Evolutionary conservation across 345 rosid genomes (phyloP), one percentile per base, ranked within the genome.

Genomic region (Sapria himalayana): DNA sequence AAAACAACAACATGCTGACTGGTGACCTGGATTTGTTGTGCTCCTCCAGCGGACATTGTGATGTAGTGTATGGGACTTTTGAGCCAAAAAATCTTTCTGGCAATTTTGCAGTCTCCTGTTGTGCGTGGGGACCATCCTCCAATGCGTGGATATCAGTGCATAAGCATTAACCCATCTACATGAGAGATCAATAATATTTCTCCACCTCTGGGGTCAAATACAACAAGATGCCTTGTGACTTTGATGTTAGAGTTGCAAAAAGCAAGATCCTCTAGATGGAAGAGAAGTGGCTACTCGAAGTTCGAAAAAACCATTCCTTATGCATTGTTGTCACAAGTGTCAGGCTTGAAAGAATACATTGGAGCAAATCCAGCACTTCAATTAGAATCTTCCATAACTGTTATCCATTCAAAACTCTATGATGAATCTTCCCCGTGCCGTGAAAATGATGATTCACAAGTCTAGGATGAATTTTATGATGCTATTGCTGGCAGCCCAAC

Each of bases 1-100:
- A 46, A 91, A 89, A 94, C 73, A 81, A 94, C 94, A 94, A 89
- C 66, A 60, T 67, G 48, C 66, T 89, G 66, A 76, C 94, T 39
- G 74, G 84, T 56, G 93, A 82, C 67, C 56, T 76, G 60, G 93
- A 89, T 63, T 54, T 76, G 54, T 15, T 89, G 55, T 82, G 72
- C 67, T 74, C 91, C 39, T 78, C 65, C 37, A 82, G 79, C 66
- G 98, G 98, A 51, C 80, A 79, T 61, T 89, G 70, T 41, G 93
- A 89, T 62, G 71, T 89, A 54, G 55, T 89, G 29, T 74, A 82
- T 59, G 85, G 98, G 49, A 69, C 70, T 43, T 79, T 55, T 51
- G 93, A 89, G 48, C 93, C 85, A 37, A 82, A 69, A 41, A 70
- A 69, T 69, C 84, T 82, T 29, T 58, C 84, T 33, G 82, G 98